These are phyloP conservation scores for Kwoniella sp. DNA, from an alignment of 768 basidiomycete species.

Conservation along the genomic window DNA sequence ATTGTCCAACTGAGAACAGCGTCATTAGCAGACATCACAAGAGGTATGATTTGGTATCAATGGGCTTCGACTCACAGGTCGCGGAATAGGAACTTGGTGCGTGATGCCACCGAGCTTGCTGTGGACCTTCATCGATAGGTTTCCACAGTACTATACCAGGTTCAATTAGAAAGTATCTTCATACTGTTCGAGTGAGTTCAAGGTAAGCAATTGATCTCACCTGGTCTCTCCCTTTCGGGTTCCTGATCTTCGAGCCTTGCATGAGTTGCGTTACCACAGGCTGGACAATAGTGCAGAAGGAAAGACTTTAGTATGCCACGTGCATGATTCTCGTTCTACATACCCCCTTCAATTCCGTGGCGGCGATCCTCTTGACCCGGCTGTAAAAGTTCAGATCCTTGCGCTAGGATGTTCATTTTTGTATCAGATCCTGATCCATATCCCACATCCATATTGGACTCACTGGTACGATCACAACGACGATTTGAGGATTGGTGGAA, in stretches of 20 bases:
- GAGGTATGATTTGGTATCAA: conserved; percentile 1
- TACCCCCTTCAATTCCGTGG: conserved; percentile 7
- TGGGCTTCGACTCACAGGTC: too few species aligned
- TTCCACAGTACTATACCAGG: conserved; percentile 23
- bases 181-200: too few species aligned
- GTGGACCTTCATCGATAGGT: conserved; percentile 55
- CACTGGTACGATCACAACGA: conserved; percentile 47
- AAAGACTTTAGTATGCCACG: neutral
- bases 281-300: conserved; percentile 5
- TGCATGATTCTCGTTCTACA: too few species aligned
- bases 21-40: too few species aligned
- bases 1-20: conserved; percentile 40
- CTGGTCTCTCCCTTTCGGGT: conserved; percentile 37
- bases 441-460: conserved; percentile 2
- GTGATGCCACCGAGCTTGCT: conserved; percentile 55
- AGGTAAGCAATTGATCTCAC: conserved; percentile 36
- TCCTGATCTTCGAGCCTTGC: conserved; percentile 30
- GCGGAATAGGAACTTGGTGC: conserved; percentile 43
- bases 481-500: conserved; percentile 41
- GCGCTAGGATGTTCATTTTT: neutral
- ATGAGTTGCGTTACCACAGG: conserved; percentile 51
- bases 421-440: neutral
- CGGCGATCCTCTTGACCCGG: conserved; percentile 1
- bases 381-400: conserved; percentile 29
- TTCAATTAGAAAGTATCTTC: too few species aligned